Evolutionary conservation across 139 green algal genomes (phyloP).

Genomic region (Edaphochlamys debaryana): DNA sequence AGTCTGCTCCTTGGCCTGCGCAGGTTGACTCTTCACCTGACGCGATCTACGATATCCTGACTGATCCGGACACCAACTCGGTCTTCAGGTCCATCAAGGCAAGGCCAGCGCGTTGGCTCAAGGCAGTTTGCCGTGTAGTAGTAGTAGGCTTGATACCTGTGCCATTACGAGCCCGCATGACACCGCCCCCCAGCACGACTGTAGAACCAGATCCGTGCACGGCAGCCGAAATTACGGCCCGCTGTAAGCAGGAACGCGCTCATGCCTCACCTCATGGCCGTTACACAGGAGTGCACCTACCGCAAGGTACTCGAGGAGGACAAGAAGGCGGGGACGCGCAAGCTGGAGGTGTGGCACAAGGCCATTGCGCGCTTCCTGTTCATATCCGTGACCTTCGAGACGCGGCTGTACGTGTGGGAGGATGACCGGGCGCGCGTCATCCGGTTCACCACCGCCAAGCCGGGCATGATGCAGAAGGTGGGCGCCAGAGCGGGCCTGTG

Average conservation of each 20-base stretch:
- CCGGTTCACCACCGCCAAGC: conserved; percentile 19
- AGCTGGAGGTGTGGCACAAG: conserved; percentile 43
- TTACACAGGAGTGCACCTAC: conserved; percentile 44
- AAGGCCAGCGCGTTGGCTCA: not conserved
- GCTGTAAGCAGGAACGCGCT: too few species aligned
- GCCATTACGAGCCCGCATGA: too few species aligned
- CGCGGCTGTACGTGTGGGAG: conserved; percentile 37
- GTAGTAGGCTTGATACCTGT: too few species aligned
- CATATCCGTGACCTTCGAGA: conserved; percentile 45
- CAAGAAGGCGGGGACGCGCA: conserved; percentile 9
- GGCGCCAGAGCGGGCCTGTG: not conserved
- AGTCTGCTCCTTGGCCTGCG: too few species aligned
- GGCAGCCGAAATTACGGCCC: too few species aligned
- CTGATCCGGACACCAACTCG: conserved; percentile 28
- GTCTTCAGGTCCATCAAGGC: conserved; percentile 54
- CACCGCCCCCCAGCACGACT: too few species aligned
- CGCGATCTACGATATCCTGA: conserved; percentile 45
- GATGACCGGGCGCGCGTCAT: conserved; percentile 38
- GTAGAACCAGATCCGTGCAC: too few species aligned
- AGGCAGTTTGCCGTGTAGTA: too few species aligned
- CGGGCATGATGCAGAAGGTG: conserved; percentile 50
- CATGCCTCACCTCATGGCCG: too few species aligned
- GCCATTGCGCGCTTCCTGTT: conserved; percentile 52
- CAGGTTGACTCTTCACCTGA: conserved; percentile 15
- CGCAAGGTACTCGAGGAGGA: conserved; percentile 42